Evolutionary conservation across 2,329 filamentous ascomycete species (phyloP).

Genomic region (Dactylonectria macrodidyma): DNA sequence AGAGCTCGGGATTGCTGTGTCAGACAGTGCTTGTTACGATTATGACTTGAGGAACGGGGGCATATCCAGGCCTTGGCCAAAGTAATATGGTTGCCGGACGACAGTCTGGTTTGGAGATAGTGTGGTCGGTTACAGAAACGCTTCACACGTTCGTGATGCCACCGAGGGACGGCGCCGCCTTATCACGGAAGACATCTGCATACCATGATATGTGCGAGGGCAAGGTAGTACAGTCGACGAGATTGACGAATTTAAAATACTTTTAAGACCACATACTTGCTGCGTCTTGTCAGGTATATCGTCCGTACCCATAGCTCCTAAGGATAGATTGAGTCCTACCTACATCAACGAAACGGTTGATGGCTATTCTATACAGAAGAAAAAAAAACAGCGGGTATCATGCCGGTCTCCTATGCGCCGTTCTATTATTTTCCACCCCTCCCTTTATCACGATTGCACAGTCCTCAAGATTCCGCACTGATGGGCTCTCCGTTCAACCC

Average conservation of each 20-base stretch:
- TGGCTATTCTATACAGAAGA: conserved; percentile 12
- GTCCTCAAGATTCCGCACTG: conserved; percentile 38
- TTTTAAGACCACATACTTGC: conserved; percentile 18
- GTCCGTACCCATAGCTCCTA: conserved; percentile 13
- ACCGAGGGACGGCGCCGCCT: conserved; percentile 35
- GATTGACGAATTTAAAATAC: conserved; percentile 44
- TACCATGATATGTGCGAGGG: conserved; percentile 35
- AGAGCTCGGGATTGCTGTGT: conserved; percentile 41
- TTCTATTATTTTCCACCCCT: conserved; percentile 27
- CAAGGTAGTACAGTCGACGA: conserved; percentile 43
- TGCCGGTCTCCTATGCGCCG: conserved; percentile 42
- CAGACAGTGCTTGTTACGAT: conserved; percentile 43
- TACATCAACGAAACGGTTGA: conserved; percentile 30
- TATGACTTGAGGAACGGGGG: conserved; percentile 43
- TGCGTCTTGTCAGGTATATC: conserved; percentile 17
- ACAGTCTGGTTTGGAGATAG: conserved; percentile 40
- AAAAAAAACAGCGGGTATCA: conserved; percentile 48
- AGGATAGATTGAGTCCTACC: conserved; percentile 17
- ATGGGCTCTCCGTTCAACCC: conserved; percentile 57
- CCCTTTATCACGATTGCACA: background rate
- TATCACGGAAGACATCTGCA: conserved; percentile 36
- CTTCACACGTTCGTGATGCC: conserved; percentile 35
- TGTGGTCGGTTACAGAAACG: conserved; percentile 34
- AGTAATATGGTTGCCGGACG: conserved; percentile 43
- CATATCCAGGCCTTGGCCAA: conserved; percentile 42